These are phyloP conservation scores for Beauveria sp. DNA, from an alignment of 2,329 filamentous ascomycete genomes.

Conservation along the genomic window DNA sequence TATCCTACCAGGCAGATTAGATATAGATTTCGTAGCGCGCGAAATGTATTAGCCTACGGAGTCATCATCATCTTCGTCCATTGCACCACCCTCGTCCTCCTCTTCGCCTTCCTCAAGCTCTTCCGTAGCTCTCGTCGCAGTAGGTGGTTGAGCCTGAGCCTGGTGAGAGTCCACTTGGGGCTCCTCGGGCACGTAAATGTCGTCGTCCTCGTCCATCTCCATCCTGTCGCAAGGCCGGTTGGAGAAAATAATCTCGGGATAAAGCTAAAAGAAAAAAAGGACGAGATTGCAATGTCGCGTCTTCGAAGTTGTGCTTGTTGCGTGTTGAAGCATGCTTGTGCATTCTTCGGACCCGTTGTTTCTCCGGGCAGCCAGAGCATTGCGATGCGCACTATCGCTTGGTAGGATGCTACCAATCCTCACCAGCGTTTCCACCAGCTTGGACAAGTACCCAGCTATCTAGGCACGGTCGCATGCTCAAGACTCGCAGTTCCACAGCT, in stretches of 20 bases:
- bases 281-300: background rate
- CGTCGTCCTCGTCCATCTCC: conserved; percentile 62
- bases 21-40: too few species aligned
- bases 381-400: conserved; percentile 1
- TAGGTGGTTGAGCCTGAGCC: conserved; percentile 22
- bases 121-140: conserved; percentile 33
- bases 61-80: conserved; percentile 53
- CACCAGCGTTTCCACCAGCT: too few species aligned
- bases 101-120: conserved; percentile 59
- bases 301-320: background rate
- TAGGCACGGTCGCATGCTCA: background rate
- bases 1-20: conserved; percentile 38
- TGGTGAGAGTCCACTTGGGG: conserved; percentile 30
- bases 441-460: background rate
- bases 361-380: background rate
- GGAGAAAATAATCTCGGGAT: background rate
- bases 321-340: background rate
- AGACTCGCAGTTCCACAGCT: conserved; percentile 1
- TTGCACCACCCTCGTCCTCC: conserved; percentile 52
- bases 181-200: conserved; percentile 59
- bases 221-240: conserved; percentile 29
- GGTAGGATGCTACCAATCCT: background rate
- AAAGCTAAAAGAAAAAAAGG: background rate
- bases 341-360: conserved; percentile 3
- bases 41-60: conserved; percentile 29